Conservation (phyloP, 2,329 filamentous ascomycete genomes). For the Dothiorella sarmentorum region DNA sequence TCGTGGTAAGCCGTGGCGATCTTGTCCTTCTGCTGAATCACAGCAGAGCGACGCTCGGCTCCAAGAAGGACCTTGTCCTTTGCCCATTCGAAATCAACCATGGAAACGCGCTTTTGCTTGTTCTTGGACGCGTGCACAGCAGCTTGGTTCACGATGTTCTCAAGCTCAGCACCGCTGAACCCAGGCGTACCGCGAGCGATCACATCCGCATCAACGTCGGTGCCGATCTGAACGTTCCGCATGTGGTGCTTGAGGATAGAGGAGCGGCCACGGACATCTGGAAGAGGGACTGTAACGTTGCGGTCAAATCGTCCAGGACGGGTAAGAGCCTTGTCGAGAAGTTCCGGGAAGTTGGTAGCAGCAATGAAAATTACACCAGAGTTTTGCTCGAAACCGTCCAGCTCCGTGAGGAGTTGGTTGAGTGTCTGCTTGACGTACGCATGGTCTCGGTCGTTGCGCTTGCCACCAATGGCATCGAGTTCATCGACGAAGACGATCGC, state of each 20-base stretch:
- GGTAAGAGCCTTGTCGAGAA: constrained; percentile 90
- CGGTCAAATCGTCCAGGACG: constrained; percentile 94
- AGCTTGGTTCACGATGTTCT: constrained; percentile 95
- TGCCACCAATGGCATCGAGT: constrained; percentile 88
- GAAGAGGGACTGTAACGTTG: constrained; percentile 81
- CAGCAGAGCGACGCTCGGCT: constrained; percentile 81
- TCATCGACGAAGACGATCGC: constrained; percentile 96
- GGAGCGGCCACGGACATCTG: constrained; percentile 88
- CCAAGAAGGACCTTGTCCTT: constrained; percentile 99
- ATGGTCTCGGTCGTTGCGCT: constrained; percentile 87
- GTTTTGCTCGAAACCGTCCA: constrained; percentile 94
- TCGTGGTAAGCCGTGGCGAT: constrained; percentile 95
- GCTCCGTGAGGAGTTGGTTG: constrained; percentile 92
- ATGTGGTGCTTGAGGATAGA: constrained; percentile 92
- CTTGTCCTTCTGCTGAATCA: constrained; percentile 92
- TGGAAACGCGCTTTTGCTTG: constrained; percentile 70
- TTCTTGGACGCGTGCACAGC: constrained; percentile 90
- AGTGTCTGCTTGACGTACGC: constrained; percentile 96
- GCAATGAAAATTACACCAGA: constrained; percentile 93
- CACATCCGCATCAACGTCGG: constrained; percentile 77
- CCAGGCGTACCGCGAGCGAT: constrained; percentile 86
- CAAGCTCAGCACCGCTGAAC: constrained; percentile 90
- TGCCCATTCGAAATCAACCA: constrained; percentile 89
- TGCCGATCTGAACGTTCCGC: constrained; percentile 77
- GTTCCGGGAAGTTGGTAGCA: constrained; percentile 92